Evolutionary conservation across 2,329 filamentous ascomycete species (phyloP).

Genomic region (Tricladium varicosporioides): DNA sequence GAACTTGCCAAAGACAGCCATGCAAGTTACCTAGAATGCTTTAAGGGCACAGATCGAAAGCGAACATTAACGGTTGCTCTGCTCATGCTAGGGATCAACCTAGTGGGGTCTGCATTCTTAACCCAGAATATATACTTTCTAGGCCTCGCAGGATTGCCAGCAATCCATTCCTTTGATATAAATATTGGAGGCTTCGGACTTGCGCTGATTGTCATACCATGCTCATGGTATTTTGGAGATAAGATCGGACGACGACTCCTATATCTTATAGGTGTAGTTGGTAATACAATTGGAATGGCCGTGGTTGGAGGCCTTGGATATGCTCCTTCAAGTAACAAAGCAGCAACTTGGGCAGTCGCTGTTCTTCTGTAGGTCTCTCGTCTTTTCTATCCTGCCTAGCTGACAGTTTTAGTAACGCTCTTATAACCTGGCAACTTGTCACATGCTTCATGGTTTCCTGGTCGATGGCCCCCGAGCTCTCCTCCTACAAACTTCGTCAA

Average conservation of each 20-base stretch:
- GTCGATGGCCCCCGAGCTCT: constrained; percentile 22
- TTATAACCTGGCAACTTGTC: constrained; percentile 23
- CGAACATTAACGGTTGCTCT: constrained; percentile 39
- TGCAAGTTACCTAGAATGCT: constrained; percentile 35
- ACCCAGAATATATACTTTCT: constrained; percentile 27
- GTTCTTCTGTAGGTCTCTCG: constrained; percentile 15
- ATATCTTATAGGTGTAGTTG: constrained; percentile 29
- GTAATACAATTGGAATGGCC: constrained; percentile 16
- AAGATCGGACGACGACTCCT: constrained; percentile 37
- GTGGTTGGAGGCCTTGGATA: constrained; percentile 20
- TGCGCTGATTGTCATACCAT: constrained; percentile 17
- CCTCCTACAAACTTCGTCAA: constrained; percentile 20
- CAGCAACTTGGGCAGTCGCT: constrained; percentile 18
- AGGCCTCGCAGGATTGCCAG: constrained; percentile 15
- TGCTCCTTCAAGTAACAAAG: constrained; percentile 2
- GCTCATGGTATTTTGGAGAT: constrained; percentile 16
- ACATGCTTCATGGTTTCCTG: constrained; percentile 16
- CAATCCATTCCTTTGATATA: constrained; percentile 26
- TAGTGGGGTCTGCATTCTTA: constrained; percentile 33
- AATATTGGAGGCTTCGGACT: constrained; percentile 22
- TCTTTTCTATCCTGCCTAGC: background rate
- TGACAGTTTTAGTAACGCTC: constrained; percentile 16
- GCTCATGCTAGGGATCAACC: constrained; percentile 32
- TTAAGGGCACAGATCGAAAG: constrained; percentile 35
- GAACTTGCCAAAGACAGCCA: constrained; percentile 5